Evolutionary conservation across 2,329 filamentous ascomycete genomes (phyloP), one percentile per base, ranked within the genome.

Genomic region (Atkinsonella texensis): DNA sequence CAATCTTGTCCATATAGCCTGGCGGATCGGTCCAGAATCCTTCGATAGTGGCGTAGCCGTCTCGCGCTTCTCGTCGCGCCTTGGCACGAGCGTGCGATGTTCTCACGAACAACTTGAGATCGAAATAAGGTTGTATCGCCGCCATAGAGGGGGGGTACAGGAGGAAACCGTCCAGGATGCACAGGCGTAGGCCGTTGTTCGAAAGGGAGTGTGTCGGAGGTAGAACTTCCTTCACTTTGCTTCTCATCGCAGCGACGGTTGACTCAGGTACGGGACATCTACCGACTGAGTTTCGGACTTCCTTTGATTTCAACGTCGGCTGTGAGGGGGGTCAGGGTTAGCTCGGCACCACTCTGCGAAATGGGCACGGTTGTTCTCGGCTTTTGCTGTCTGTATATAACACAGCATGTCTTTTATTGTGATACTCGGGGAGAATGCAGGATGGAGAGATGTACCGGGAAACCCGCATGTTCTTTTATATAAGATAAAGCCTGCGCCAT

Each of bases 21-120:
- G 89, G 89, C 0, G 93, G 93, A 66, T 98, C 93, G 52, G 83
- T 77, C 93, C 93, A 98, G 70, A 96, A 98, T 31, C 90, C 91
- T 62, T 96, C 82, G 5, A 85, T 68, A 3, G 87, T 91, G 32
- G 89, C 85, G 65, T 93, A 93, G 11, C 87, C 87, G 57, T 77
- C 81, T 50, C 87, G 72, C 0, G 80, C 81, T 62, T 85, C 80
- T 32, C 87, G 72, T 23, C 87, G 74, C 35, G 72, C 68, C 61
- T 84, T 85, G 3, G 84, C 84, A 41, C 70, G 77, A 12, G 70
- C 70, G 53, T 84, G 83, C 31, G 80, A 78, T 1, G 87, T 85
- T 0, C 83, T 79, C 17, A 97, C 69, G 60, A 97, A 91, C 3
- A 97, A 68, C 60, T 82, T 85, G 41, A 94, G 67, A 62, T 95